Conservation (phyloP, 2,329 filamentous ascomycete species). For the Alternaria triticina region DNA sequence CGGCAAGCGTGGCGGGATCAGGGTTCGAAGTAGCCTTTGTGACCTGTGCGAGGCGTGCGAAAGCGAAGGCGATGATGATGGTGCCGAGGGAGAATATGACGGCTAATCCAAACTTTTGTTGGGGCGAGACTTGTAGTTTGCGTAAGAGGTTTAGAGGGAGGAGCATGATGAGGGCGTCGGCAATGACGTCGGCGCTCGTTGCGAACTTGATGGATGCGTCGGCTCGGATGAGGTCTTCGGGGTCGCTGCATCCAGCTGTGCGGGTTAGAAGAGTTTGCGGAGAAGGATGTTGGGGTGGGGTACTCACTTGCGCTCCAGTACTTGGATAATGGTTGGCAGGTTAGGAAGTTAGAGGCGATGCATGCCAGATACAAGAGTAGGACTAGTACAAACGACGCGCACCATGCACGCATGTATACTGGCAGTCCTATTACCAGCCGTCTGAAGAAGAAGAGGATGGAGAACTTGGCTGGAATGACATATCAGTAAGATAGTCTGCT, state of each 20-base stretch:
- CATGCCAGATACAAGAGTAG: conserved; percentile 8
- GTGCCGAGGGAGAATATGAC: background rate
- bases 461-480: background rate
- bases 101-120: background rate
- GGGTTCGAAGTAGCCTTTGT: background rate
- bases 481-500: background rate
- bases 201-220: background rate
- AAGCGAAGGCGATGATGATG: background rate
- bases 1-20: background rate
- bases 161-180: background rate
- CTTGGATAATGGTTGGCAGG: conserved; percentile 1
- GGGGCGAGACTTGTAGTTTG: background rate
- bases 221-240: background rate
- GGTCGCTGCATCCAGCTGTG: background rate
- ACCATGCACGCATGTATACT: background rate
- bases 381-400: background rate
- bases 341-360: conserved; percentile 9
- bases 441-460: background rate
- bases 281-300: background rate
- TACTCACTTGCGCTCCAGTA: background rate
- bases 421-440: background rate
- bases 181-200: background rate
- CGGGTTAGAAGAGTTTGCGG: background rate
- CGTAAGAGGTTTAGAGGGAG: background rate
- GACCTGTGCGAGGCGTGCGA: background rate